Evolutionary conservation across 140 eudicot genomes (phyloP).

Genomic region (Cichorium intybus): DNA sequence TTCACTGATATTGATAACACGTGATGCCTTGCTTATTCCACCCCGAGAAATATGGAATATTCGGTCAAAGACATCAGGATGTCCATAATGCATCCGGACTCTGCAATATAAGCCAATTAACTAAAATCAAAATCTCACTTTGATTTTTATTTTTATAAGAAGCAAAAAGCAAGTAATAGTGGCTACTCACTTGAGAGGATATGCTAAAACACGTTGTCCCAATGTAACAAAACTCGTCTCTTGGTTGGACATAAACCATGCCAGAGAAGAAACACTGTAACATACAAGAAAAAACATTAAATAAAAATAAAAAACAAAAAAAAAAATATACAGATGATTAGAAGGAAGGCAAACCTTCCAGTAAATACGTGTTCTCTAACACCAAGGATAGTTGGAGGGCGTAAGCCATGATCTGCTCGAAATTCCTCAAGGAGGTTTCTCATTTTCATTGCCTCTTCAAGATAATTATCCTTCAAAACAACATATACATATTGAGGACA

Average conservation of each 20-base stretch:
- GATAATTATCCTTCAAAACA: conserved; percentile 82
- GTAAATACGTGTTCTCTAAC: conserved; percentile 98
- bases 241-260: conserved; percentile 99
- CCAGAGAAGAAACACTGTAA: conserved; percentile 97
- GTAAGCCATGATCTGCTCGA: conserved; percentile 72
- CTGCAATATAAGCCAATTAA: conserved; percentile 46
- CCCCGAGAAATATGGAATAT: conserved; percentile 95
- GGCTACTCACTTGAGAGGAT: conserved; percentile 83
- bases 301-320: conserved; percentile 1
- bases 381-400: conserved; percentile 97
- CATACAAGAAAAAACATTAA: neutral
- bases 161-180: neutral
- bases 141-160: neutral
- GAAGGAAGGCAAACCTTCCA: conserved; percentile 60
- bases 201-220: conserved; percentile 96
- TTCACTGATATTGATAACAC: conserved; percentile 92
- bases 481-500: neutral
- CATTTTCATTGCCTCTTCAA: conserved; percentile 97
- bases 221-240: conserved; percentile 98
- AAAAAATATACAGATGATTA: neutral
- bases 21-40: conserved; percentile 97
- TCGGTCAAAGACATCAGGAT: conserved; percentile 96
- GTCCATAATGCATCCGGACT: conserved; percentile 99
- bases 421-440: conserved; percentile 96
- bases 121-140: neutral